phyloP scores from a whole-genome alignment of 768 basidiomycete genomes.

The Cystofilobasidium bisporidii region DNA sequence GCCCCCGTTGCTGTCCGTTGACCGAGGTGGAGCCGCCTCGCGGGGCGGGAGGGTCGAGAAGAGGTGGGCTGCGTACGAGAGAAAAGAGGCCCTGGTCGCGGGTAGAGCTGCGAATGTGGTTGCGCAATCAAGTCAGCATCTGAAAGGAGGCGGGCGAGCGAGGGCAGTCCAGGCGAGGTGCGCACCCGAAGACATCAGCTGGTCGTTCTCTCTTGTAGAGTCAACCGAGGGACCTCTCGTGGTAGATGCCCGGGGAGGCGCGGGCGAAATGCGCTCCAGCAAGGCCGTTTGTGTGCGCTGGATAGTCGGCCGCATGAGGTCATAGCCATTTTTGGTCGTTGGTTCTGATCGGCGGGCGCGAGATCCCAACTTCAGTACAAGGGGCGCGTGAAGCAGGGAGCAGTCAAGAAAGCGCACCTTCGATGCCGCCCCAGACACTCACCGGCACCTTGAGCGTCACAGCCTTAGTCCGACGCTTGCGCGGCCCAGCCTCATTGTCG shows the following conservation, averaged over 20 bases:
- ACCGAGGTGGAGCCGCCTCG: neutral
- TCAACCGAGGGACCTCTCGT: neutral
- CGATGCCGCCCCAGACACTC: constrained; percentile 76
- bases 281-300: constrained; percentile 40
- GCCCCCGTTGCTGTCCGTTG: neutral
- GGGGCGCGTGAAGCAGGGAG: neutral
- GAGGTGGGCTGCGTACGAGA: constrained; percentile 36
- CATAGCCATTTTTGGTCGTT: constrained; percentile 46
- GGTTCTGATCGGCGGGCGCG: no score
- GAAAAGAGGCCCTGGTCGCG: constrained; percentile 32
- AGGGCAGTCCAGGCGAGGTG: no score
- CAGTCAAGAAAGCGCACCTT: constrained; percentile 47
- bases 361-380: no score
- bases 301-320: constrained; percentile 69
- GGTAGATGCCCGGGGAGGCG: neutral
- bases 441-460: constrained; percentile 70
- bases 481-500: constrained; percentile 31
- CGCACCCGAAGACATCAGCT: neutral
- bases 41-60: constrained; percentile 33
- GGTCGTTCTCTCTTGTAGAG: neutral
- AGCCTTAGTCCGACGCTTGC: constrained; percentile 46
- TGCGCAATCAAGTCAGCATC: neutral
- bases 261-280: constrained; percentile 28
- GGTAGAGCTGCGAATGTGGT: constrained; percentile 1
- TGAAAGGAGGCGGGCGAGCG: no score